These are phyloP conservation scores for Colletotrichum graminicola DNA, from an alignment of 2,329 filamentous ascomycete species.

Conservation along the genomic window DNA sequence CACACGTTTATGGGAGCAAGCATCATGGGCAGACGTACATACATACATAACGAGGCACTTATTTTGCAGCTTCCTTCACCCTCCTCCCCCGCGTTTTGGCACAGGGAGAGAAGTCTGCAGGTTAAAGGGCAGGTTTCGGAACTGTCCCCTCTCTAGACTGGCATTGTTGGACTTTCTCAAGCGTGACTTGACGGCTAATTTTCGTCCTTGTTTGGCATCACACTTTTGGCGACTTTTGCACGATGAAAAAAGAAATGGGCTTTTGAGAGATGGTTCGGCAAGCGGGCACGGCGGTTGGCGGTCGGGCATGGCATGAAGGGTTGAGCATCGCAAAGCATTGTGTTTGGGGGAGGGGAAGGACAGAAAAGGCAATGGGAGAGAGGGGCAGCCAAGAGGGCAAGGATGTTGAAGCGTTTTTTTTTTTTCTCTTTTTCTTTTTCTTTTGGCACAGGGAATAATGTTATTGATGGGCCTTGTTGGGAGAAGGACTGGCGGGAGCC, in stretches of 20 bases:
- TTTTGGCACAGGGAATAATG: not conserved
- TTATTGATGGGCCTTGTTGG: not conserved
- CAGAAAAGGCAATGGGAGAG: not conserved
- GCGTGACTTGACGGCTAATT: constrained; percentile 40
- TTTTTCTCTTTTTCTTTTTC: too few species aligned
- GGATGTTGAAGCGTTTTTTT: not conserved
- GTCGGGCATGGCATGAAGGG: constrained; percentile 37
- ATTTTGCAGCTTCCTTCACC: not conserved
- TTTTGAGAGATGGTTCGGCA: constrained; percentile 28
- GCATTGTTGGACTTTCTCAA: constrained; percentile 37
- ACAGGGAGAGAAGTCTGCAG: constrained; percentile 10
- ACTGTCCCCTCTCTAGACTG: constrained; percentile 12
- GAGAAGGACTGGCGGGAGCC: not conserved
- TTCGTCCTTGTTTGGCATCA: constrained; percentile 31
- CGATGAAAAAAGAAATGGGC: constrained; percentile 28
- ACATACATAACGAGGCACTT: not conserved
- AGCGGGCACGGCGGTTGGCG: constrained; percentile 31
- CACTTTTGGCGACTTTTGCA: constrained; percentile 24
- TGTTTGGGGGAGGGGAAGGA: not conserved
- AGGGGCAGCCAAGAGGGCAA: not conserved
- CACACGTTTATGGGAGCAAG: not conserved
- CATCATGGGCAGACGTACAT: not conserved
- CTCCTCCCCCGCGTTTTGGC: not conserved
- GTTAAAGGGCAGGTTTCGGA: constrained; percentile 15
- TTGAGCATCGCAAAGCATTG: constrained; percentile 41